Evolutionary conservation across 371 early-diverging fungal genomes (phyloP).

Genomic region (Mucor circinelloides): DNA sequence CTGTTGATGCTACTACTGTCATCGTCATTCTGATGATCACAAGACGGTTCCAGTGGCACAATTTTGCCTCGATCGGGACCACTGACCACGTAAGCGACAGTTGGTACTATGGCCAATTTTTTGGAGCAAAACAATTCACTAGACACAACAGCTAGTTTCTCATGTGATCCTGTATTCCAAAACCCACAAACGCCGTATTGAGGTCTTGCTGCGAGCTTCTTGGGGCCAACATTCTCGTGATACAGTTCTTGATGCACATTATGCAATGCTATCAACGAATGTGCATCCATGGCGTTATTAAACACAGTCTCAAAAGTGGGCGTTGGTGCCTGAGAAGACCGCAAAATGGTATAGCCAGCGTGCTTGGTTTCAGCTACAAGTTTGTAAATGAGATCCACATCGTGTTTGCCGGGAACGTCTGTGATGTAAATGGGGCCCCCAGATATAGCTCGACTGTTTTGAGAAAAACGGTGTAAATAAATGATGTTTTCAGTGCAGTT

Average conservation of each 20-base stretch:
- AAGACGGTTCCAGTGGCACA: not conserved
- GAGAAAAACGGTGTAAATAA: not conserved
- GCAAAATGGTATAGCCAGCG: slow-evolving; percentile 5
- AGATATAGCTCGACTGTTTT: slow-evolving; percentile 40
- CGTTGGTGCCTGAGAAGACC: slow-evolving; percentile 10
- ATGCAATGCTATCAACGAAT: slow-evolving; percentile 1
- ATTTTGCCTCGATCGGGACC: slow-evolving; percentile 14
- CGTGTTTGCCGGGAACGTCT: slow-evolving; percentile 33
- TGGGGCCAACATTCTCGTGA: not conserved
- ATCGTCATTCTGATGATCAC: not conserved
- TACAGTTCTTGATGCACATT: slow-evolving; percentile 8
- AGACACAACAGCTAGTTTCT: slow-evolving; percentile 3
- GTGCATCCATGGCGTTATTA: slow-evolving; percentile 10
- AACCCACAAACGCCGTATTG: slow-evolving; percentile 16
- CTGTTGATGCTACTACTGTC: not conserved
- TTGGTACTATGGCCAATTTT: not conserved
- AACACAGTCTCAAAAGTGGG: slow-evolving; percentile 24
- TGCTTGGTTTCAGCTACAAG: slow-evolving; percentile 17
- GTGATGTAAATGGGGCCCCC: slow-evolving; percentile 52
- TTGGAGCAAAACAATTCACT: not conserved
- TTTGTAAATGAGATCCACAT: slow-evolving; percentile 20
- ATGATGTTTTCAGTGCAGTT: not conserved
- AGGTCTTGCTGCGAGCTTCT: not conserved
- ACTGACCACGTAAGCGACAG: slow-evolving; percentile 10
- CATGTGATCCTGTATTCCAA: slow-evolving; percentile 17